Percentiles rank a stretch among this genome's conserved stretches.
Evolutionary conservation across 495 filamentous ascomycete genomes (phyloP).

Genomic region (Penicillium chermesinum): DNA sequence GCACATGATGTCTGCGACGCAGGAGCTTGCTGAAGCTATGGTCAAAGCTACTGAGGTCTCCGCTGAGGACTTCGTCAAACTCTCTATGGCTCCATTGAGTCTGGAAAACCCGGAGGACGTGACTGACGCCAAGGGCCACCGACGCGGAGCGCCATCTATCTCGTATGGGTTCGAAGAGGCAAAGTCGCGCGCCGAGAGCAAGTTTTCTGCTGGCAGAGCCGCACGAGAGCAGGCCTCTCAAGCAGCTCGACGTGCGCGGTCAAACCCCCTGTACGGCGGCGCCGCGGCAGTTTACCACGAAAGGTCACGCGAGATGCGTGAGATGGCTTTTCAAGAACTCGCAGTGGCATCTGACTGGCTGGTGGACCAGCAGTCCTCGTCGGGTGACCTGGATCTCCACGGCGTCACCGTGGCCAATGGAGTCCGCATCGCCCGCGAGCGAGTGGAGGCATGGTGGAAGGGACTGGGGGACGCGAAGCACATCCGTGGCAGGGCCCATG

Average conservation of each 20-base stretch:
- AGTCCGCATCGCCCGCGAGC: constrained; percentile 63
- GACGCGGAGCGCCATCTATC: constrained; percentile 1
- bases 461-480: constrained; percentile 55
- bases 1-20: constrained; percentile 50
- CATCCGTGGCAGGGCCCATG: constrained; percentile 39
- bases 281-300: constrained; percentile 63
- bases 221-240: constrained; percentile 57
- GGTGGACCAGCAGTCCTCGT: constrained; percentile 56
- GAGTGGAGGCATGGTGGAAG: constrained; percentile 76
- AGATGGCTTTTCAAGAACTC: constrained; percentile 37
- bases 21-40: constrained; percentile 54
- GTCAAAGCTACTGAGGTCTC: constrained; percentile 27
- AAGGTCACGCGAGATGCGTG: constrained; percentile 49
- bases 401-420: constrained; percentile 77
- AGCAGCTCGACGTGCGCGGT: constrained; percentile 59
- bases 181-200: constrained; percentile 27
- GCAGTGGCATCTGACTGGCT: constrained; percentile 53
- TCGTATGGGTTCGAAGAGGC: constrained; percentile 23
- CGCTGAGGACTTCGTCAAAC: constrained; percentile 37
- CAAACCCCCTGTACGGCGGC: constrained; percentile 60
- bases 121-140: constrained; percentile 4
- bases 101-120: constrained; percentile 24
- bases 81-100: constrained; percentile 31
- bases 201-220: constrained; percentile 36
- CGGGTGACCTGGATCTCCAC: constrained; percentile 68